Evolutionary conservation across 495 filamentous ascomycete species (phyloP), one percentile per base, ranked within the genome.

Genomic region (Sphaerosporella brunnea): DNA sequence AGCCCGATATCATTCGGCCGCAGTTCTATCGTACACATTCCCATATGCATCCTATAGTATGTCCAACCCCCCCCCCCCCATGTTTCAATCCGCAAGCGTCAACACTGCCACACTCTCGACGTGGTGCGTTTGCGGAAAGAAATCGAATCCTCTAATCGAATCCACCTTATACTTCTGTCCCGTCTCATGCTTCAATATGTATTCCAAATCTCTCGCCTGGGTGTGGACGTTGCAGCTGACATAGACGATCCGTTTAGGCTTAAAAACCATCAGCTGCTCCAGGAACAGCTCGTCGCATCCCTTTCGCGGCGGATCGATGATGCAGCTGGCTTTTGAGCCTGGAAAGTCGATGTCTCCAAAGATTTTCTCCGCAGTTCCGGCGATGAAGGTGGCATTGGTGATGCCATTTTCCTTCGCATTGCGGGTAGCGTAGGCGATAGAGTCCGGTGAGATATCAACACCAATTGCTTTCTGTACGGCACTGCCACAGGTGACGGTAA

Each of bases 141-240:
- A 97, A 58, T 97, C 90, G 60, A 95, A 95, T 3, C 87, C 90
- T 38, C 79, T 71, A 26, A 97, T 66, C 59, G 83, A 92, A 69
- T 97, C 92, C 56, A 97, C 83, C 62, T 78, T 74, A 65, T 94
- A 97, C 38, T 71, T 66, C 23, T 70, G 68, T 41, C 69, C 64
- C 54, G 66, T 67, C 36, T 64, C 60, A 38, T 69, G 62, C 16
- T 32, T 56, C 40, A 57, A 48, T 5, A 61, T 51, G 30, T 53
- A 63, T 18, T 20, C 68, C 65, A 96, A 77, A 65, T 97, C 90
- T 42, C 92, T 68, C 26, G 90, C 92, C 67, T 97, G 90, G 18
- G 90, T 94, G 58, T 96, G 92, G 47, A 96, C 92, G 60, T 97
- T 96, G 53, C 90, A 97, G 48, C 82, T 88, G 18, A 97, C 90